Conservation (phyloP, 768 basidiomycete genomes). For the Lactarius psammicola region DNA sequence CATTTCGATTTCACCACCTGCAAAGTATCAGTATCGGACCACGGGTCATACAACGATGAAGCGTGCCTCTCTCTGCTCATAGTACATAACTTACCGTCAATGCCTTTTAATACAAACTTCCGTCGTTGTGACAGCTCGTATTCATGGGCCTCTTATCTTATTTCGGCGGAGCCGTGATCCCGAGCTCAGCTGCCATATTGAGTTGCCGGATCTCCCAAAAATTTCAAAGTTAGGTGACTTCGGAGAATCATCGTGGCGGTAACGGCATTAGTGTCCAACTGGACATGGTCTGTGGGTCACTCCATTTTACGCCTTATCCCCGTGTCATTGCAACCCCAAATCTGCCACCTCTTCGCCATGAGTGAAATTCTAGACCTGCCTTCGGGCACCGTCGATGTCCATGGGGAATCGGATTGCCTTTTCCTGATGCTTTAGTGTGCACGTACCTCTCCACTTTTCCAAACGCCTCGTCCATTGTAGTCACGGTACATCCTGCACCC, state of each 20-base stretch:
- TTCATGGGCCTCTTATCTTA: not conserved
- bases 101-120: not conserved
- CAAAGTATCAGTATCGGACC: not conserved
- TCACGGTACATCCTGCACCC: not conserved
- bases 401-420: slow-evolving; percentile 11
- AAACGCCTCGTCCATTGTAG: not conserved
- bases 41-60: not conserved
- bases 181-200: slow-evolving; percentile 7
- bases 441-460: not conserved
- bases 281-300: slow-evolving; percentile 1
- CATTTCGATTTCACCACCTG: slow-evolving; percentile 2
- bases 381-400: not conserved
- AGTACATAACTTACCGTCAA: too few relatives aligned
- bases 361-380: slow-evolving; percentile 16
- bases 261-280: slow-evolving; percentile 7
- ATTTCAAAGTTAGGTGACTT: slow-evolving; percentile 3
- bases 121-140: not conserved
- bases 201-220: not conserved
- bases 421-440: not conserved
- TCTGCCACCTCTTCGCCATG: slow-evolving; percentile 5
- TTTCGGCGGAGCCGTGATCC: not conserved
- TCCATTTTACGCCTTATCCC: slow-evolving; percentile 2
- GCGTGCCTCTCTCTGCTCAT: too few relatives aligned
- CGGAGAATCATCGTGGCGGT: slow-evolving; percentile 9
- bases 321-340: slow-evolving; percentile 18